Evolutionary conservation across 2,329 filamentous ascomycete species (phyloP).

Genomic region (Fusarium marasasianum): DNA sequence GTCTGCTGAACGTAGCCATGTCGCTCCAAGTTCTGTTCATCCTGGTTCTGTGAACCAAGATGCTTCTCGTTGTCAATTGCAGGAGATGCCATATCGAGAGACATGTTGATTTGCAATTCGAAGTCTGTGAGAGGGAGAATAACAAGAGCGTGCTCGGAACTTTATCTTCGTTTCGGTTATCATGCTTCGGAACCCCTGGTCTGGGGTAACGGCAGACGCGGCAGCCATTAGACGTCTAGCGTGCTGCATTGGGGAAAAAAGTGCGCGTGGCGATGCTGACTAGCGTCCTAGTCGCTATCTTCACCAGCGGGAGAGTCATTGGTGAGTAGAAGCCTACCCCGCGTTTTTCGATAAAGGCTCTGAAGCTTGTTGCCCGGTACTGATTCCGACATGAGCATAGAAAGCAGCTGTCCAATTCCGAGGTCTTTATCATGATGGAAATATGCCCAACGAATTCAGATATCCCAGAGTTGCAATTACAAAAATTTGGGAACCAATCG

Average conservation of each 20-base stretch:
- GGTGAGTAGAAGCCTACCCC: not conserved
- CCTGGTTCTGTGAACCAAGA: not conserved
- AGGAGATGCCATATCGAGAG: not conserved
- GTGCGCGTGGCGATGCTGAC: not conserved
- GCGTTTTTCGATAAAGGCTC: not conserved
- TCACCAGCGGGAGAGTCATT: not conserved
- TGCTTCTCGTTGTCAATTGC: not conserved
- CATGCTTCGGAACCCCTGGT: not conserved
- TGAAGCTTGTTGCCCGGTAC: not conserved
- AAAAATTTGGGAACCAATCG: not conserved
- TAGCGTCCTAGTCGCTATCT: not conserved
- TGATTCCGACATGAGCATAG: not conserved
- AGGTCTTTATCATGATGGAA: not conserved
- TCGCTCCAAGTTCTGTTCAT: conserved; percentile 1
- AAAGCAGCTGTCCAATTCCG: not conserved
- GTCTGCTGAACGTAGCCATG: not conserved
- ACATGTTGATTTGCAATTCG: not conserved
- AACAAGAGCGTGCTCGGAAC: not conserved
- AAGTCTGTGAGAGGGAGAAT: not conserved
- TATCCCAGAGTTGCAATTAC: not conserved
- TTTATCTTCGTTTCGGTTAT: not conserved
- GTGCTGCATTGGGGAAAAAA: conserved; percentile 5
- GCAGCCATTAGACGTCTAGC: not conserved
- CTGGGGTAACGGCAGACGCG: not conserved
- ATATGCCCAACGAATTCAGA: not conserved